phyloP scores from a whole-genome alignment of 495 filamentous ascomycete species.

The Amphirosellinia nigrospora region DNA sequence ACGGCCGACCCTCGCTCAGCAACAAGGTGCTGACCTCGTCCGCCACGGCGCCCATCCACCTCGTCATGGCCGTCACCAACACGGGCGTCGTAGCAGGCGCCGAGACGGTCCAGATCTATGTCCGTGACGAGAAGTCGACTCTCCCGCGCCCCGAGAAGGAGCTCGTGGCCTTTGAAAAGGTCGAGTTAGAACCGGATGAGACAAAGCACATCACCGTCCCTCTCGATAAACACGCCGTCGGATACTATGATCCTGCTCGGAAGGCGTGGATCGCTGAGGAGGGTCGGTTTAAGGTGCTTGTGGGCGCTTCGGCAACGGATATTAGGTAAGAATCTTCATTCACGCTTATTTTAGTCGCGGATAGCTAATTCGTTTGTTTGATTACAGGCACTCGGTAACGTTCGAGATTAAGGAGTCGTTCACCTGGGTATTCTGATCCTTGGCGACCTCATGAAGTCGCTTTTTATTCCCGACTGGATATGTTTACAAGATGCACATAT shows the following conservation, averaged over 20 bases:
- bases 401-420: constrained; percentile 66
- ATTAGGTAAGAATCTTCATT: constrained; percentile 41
- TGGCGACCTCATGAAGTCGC: neutral
- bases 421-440: constrained; percentile 57
- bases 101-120: constrained; percentile 82
- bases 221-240: constrained; percentile 76
- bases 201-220: constrained; percentile 67
- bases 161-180: constrained; percentile 81
- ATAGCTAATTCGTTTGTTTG: neutral
- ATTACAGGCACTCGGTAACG: constrained; percentile 48
- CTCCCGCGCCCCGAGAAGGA: constrained; percentile 76
- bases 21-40: constrained; percentile 55
- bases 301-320: constrained; percentile 61
- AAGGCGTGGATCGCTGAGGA: constrained; percentile 79
- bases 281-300: constrained; percentile 70
- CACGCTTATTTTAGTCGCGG: neutral
- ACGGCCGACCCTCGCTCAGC: constrained; percentile 64
- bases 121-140: constrained; percentile 59
- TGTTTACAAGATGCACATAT: neutral
- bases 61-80: constrained; percentile 72
- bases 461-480: no score
- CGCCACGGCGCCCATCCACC: constrained; percentile 55
- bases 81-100: constrained; percentile 68
- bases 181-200: constrained; percentile 71
- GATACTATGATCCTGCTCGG: constrained; percentile 79